These are phyloP conservation scores for Teunomyces pallodes DNA, from an alignment of 805 yeast species.

Conservation along the genomic window DNA sequence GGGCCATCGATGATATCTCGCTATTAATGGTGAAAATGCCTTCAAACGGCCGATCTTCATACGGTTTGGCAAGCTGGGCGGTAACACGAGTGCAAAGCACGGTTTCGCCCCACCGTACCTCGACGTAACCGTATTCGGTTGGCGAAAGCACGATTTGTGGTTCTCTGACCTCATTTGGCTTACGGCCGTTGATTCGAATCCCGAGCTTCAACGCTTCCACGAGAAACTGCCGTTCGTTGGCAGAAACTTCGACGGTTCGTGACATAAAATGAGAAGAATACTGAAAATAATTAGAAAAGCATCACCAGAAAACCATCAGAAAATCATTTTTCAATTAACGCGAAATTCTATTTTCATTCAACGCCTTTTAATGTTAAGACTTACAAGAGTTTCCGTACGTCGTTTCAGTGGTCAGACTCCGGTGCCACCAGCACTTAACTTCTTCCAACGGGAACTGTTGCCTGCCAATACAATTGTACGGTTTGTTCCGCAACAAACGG, in stretches of 20 bases:
- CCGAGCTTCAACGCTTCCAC: constrained; percentile 61
- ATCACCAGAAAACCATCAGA: not conserved
- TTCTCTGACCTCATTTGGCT: constrained; percentile 59
- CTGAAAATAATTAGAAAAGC: not conserved
- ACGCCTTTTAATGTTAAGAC: not conserved
- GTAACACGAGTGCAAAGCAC: constrained; percentile 66
- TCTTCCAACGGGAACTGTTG: constrained; percentile 58
- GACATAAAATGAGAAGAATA: constrained; percentile 47
- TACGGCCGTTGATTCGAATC: constrained; percentile 67
- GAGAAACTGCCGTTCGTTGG: constrained; percentile 61
- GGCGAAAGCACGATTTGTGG: constrained; percentile 61
- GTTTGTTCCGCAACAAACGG: constrained; percentile 88
- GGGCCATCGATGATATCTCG: constrained; percentile 88
- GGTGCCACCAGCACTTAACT: constrained; percentile 33
- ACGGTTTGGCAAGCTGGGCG: constrained; percentile 75
- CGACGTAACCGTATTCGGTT: constrained; percentile 78
- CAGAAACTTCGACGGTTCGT: constrained; percentile 57
- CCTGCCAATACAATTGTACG: constrained; percentile 75
- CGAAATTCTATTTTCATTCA: too few relatives aligned
- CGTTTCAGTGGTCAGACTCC: not conserved
- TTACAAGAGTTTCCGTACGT: not conserved
- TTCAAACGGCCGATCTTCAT: constrained; percentile 90
- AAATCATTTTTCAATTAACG: too few relatives aligned
- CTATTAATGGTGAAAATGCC: constrained; percentile 82
- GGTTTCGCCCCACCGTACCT: constrained; percentile 75